Evolutionary conservation across 2,329 filamentous ascomycete genomes (phyloP).

Genomic region (Penicillium verrucosum): DNA sequence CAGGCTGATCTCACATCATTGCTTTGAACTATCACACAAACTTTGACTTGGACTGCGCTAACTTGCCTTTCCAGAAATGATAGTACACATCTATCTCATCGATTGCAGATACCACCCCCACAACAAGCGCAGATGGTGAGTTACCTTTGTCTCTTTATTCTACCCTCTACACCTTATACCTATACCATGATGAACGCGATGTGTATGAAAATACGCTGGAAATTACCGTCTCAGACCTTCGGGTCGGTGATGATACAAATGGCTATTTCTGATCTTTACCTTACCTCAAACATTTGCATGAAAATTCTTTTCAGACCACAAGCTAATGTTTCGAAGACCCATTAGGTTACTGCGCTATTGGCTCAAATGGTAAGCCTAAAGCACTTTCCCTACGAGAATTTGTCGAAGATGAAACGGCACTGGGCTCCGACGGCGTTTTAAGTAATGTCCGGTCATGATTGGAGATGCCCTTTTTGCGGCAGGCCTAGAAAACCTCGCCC

Average conservation of each 20-base stretch:
- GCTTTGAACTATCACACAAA: conserved; percentile 16
- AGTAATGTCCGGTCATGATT: conserved; percentile 63
- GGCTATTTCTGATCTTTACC: conserved; percentile 71
- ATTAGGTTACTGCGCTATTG: conserved; percentile 7
- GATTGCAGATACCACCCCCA: not conserved
- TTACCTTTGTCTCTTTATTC: conserved; percentile 32
- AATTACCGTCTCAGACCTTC: conserved; percentile 87
- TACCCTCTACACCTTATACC: conserved; percentile 23
- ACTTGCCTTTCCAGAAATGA: conserved; percentile 19
- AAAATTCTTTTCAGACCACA: conserved; percentile 1
- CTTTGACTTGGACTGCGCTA: conserved; percentile 19
- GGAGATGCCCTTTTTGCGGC: conserved; percentile 84
- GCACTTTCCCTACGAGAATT: not conserved
- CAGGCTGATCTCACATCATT: conserved; percentile 72
- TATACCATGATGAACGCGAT: conserved; percentile 56
- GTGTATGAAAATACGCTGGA: conserved; percentile 69
- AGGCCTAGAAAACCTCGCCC: conserved; percentile 99
- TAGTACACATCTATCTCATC: not conserved
- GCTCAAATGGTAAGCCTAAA: conserved; percentile 25
- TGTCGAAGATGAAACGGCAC: conserved; percentile 63
- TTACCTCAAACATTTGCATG: conserved; percentile 15
- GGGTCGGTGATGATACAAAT: conserved; percentile 73
- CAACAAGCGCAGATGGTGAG: conserved; percentile 25
- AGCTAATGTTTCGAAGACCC: conserved; percentile 22
- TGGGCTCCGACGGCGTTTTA: conserved; percentile 80